A percentile compares a stretch with the other conserved stretches of the same genome.
Conservation (phyloP, 225 moss, liverwort and hornwort species). For the Antitrichia curtipendula region DNA sequence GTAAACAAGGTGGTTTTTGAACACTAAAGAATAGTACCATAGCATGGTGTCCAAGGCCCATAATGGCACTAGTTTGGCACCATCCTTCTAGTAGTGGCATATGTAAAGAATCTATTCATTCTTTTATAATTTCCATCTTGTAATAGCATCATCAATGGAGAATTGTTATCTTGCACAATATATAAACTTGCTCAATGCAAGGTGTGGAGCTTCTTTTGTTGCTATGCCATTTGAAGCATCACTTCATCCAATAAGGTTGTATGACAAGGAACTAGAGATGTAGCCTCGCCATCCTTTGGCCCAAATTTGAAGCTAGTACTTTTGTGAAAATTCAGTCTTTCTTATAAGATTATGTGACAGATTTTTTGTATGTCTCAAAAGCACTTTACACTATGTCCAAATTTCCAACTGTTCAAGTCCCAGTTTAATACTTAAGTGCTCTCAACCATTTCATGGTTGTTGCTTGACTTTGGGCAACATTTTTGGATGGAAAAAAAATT, state of each 20-base stretch:
- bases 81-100: background rate
- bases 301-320: background rate
- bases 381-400: too few species aligned
- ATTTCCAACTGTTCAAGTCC: background rate
- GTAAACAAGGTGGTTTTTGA: background rate
- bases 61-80: background rate
- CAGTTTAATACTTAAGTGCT: too few species aligned
- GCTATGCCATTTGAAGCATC: background rate
- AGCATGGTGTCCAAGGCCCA: accelerated
- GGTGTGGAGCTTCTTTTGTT: background rate
- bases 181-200: accelerated
- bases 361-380: accelerated
- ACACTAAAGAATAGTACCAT: background rate
- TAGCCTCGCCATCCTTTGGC: background rate
- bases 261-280: background rate
- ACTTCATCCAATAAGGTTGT: accelerated
- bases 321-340: background rate
- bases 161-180: background rate
- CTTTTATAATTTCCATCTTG: background rate
- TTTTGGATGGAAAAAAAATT: too few species aligned
- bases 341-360: background rate
- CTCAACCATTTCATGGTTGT: too few species aligned
- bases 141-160: background rate
- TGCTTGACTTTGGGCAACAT: too few species aligned
- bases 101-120: background rate